phyloP scores from a whole-genome alignment of 331 rosid species.

The Prunus yedoensis region DNA sequence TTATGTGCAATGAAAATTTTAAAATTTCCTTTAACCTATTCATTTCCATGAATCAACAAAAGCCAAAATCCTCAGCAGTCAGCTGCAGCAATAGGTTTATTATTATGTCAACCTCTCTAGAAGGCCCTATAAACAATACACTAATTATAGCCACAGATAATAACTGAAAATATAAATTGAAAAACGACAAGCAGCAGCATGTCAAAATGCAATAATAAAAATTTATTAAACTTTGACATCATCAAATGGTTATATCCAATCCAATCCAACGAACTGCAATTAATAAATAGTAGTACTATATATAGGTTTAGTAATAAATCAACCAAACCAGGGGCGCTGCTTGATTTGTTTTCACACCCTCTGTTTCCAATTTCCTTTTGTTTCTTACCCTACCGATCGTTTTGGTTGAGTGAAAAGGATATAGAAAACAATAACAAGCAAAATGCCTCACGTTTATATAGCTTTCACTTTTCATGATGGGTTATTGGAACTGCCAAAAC shows the following conservation, averaged over 20 bases:
- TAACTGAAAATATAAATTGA: not conserved
- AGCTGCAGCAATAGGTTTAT: not conserved
- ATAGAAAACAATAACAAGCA: not conserved
- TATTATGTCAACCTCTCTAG: not conserved
- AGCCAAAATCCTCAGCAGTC: not conserved
- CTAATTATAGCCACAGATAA: not conserved
- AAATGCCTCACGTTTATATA: not conserved
- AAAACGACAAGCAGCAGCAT: not conserved
- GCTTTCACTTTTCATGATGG: constrained; percentile 11
- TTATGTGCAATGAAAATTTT: not conserved
- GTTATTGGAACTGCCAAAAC: not conserved
- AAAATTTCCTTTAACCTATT: not conserved
- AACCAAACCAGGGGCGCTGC: constrained; percentile 33
- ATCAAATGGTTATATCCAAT: not conserved
- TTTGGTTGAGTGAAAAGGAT: constrained; percentile 1
- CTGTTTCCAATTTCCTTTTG: not conserved
- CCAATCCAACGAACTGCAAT: not conserved
- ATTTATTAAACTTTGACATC: too few species aligned
- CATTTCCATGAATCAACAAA: not conserved
- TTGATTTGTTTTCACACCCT: constrained; percentile 12
- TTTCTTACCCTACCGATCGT: not conserved
- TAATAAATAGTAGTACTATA: not conserved
- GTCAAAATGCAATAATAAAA: not conserved
- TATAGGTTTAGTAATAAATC: too few species aligned
- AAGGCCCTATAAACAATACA: too few species aligned